phyloP scores from a whole-genome alignment of 1,284 basidiomycete species.

The Naganishia sp. region DNA sequence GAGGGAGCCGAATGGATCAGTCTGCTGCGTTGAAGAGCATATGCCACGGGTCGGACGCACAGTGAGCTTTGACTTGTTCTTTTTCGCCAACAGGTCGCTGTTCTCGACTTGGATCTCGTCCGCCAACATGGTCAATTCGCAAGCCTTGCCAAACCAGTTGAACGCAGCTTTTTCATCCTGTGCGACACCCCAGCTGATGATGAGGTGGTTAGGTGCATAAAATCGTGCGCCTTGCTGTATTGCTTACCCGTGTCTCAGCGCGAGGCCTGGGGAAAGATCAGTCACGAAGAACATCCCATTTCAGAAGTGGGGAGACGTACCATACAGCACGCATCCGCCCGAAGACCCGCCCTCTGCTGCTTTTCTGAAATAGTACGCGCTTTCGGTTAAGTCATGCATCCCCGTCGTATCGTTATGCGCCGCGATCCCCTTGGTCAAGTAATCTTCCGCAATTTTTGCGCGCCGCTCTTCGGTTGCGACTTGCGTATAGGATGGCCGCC shows the following conservation, averaged over 20 bases:
- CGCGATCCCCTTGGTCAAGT: constrained; percentile 30
- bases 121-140: constrained; percentile 40
- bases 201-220: neutral
- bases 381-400: constrained; percentile 46
- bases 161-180: constrained; percentile 48
- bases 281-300: neutral
- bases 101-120: constrained; percentile 41
- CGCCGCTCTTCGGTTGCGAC: constrained; percentile 7
- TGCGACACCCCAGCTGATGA: constrained; percentile 43
- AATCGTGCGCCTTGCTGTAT: neutral
- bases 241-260: constrained; percentile 46
- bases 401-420: constrained; percentile 24
- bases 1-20: neutral
- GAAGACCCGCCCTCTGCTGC: constrained; percentile 49
- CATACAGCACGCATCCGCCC: constrained; percentile 51
- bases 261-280: constrained; percentile 38
- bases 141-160: constrained; percentile 45
- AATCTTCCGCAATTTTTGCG: constrained; percentile 29
- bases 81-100: constrained; percentile 40
- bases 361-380: constrained; percentile 51
- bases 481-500: neutral
- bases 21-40: neutral
- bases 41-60: constrained; percentile 35
- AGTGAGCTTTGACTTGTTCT: constrained; percentile 40
- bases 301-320: constrained; percentile 34